These are phyloP conservation scores for Pichia exigua DNA, from an alignment of 805 yeast genomes.

Conservation along the genomic window DNA sequence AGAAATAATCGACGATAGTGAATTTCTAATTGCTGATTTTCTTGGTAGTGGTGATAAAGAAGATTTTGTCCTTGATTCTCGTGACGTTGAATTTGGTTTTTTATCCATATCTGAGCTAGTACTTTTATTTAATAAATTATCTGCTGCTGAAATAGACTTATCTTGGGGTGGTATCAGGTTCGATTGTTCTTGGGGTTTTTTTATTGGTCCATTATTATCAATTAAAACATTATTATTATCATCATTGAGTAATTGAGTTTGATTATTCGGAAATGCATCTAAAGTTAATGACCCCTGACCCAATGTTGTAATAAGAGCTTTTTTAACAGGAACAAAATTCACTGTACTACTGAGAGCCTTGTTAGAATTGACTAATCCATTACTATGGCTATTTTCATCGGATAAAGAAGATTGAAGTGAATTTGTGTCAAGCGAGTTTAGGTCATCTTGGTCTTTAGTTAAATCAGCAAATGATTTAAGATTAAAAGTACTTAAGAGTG, in stretches of 20 bases:
- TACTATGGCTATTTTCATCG: background rate
- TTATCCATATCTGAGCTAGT: background rate
- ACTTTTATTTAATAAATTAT: background rate
- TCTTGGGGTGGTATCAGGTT: background rate
- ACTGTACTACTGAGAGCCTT: slow-evolving; percentile 24
- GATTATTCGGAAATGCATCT: slow-evolving; percentile 22
- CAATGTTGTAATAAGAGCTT: slow-evolving; percentile 38
- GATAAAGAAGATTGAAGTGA: slow-evolving; percentile 10
- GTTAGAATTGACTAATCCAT: background rate
- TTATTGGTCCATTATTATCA: background rate
- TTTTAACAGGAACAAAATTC: slow-evolving; percentile 40
- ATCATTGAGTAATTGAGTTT: slow-evolving; percentile 3
- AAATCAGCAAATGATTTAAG: slow-evolving; percentile 19
- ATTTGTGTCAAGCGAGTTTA: background rate
- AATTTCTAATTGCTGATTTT: slow-evolving; percentile 2
- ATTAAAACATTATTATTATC: background rate
- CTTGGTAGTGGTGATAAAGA: slow-evolving; percentile 5
- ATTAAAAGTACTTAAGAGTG: slow-evolving; percentile 23
- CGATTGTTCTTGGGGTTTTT: background rate
- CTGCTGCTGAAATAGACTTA: background rate
- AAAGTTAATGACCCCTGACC: slow-evolving; percentile 42
- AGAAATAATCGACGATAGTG: background rate
- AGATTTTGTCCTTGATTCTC: background rate
- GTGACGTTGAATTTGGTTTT: background rate
- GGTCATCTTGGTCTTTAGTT: background rate